Conservation (phyloP, 306 rosid species). For the Mimosa pudica region DNA sequence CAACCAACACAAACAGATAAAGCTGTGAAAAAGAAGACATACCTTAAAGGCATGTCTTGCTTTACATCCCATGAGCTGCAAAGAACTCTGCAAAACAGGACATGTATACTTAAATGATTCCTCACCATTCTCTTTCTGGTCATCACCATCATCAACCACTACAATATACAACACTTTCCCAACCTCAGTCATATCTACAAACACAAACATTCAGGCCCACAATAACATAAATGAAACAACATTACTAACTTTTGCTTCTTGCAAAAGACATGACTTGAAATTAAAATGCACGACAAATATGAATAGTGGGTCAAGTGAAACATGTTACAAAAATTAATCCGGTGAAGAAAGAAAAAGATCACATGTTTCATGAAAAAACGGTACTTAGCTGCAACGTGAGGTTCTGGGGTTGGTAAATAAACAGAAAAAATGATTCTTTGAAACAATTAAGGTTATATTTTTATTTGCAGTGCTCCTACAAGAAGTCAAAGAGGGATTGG, state of each 20-base stretch:
- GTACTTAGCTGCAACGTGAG: not conserved
- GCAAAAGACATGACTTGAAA: conserved; percentile 14
- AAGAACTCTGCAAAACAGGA: conserved; percentile 73
- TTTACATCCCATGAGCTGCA: conserved; percentile 95
- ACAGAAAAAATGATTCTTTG: not conserved
- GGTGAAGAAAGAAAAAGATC: not conserved
- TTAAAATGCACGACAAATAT: conserved; percentile 5
- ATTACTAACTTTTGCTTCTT: conserved; percentile 30
- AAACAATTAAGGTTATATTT: not conserved
- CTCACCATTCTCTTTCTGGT: conserved; percentile 46
- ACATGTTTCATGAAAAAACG: not conserved
- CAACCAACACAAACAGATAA: too few relatives aligned
- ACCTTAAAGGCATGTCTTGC: conserved; percentile 96
- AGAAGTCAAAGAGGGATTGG: too few relatives aligned
- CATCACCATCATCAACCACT: conserved; percentile 66
- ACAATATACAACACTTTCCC: conserved; percentile 65
- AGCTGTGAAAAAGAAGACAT: not conserved
- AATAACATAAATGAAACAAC: not conserved
- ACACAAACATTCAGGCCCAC: not conserved
- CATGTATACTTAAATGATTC: conserved; percentile 81
- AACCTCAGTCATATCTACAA: conserved; percentile 36
- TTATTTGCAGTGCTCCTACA: too few relatives aligned
- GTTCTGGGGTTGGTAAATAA: not conserved
- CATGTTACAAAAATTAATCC: not conserved
- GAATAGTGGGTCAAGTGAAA: conserved; percentile 16